A percentile compares a stretch with the other conserved stretches of the same genome.
Evolutionary conservation across 2,329 filamentous ascomycete genomes (phyloP).

Genomic region (Lachnellula willkommii): DNA sequence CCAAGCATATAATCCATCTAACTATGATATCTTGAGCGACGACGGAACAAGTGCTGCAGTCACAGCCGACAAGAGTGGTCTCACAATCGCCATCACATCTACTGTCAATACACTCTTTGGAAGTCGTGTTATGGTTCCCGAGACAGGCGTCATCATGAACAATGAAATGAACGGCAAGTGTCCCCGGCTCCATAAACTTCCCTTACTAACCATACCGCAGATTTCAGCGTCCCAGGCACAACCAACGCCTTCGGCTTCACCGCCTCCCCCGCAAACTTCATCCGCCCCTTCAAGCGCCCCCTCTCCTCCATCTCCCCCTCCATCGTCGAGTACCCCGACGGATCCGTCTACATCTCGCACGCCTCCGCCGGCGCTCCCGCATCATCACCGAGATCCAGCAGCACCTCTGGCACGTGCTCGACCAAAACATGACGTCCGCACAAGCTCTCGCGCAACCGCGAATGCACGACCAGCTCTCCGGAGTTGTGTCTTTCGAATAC

Average conservation of each 20-base stretch:
- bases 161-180: slow-evolving; percentile 55
- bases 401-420: slow-evolving; percentile 57
- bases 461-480: slow-evolving; percentile 60
- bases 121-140: slow-evolving; percentile 54
- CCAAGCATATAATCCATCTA: slow-evolving; percentile 56
- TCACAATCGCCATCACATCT: slow-evolving; percentile 60
- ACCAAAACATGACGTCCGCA: slow-evolving; percentile 46
- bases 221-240: slow-evolving; percentile 59
- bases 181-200: slow-evolving; percentile 28
- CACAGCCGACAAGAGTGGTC: slow-evolving; percentile 51
- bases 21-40: slow-evolving; percentile 49
- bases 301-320: slow-evolving; percentile 59
- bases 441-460: slow-evolving; percentile 53
- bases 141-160: slow-evolving; percentile 67
- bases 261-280: slow-evolving; percentile 58
- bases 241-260: slow-evolving; percentile 64
- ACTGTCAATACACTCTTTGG: slow-evolving; percentile 66
- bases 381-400: slow-evolving; percentile 66
- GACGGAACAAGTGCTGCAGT: slow-evolving; percentile 49
- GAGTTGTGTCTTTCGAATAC: slow-evolving; percentile 54
- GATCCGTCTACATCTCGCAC: slow-evolving; percentile 53
- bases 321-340: slow-evolving; percentile 55
- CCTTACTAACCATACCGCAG: slow-evolving; percentile 28
- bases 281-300: slow-evolving; percentile 59
- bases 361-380: slow-evolving; percentile 58